Base-by-base conservation (phyloP, 2,329 filamentous ascomycete species). In the Bipolaris zeicola region DNA sequence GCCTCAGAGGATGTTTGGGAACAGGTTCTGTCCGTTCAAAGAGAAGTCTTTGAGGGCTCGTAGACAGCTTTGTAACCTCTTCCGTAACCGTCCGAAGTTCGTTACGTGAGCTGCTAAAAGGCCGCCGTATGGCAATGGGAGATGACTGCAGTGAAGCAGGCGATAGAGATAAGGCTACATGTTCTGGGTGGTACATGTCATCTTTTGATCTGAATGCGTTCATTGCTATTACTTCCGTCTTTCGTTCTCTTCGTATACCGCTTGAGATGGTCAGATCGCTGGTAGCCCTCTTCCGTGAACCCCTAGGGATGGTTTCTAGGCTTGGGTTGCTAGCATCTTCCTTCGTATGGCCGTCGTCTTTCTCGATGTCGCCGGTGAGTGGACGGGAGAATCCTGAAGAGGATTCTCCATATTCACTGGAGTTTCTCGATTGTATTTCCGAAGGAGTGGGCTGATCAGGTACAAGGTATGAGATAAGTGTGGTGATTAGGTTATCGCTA, bases 41-140 rank as follows among this genome's bases (percentile, higher is more conserved):
- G 2, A 67, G 47, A 8, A 31, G 28, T 10, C 28, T 36, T 16
- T 16, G 22, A 26, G 24, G 26, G 22, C 46, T 51, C 33, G 36
- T 58, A n/a, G 52, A 56, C 20, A 58, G 38, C 3, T 55, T 54
- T 7, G 45, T n/a, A 6, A 45, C 50, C 31, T 63, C 57, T 28
- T 60, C 56, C 26, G 53, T 56, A 2, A 14, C 49, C n/a, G 55
- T 63, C 14, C 36, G 47, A 2, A 50, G 26, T 13, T 63, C 57
- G 5, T 58, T 20, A 18, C 31, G 38, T 8, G 61, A 52, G 16
- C 43, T 65, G 50, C 63, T 66, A 6, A 48, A 59, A 20, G 60
- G 57, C 4, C 52, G 57, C 37, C 54, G 42, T 14, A 48, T 22
- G n/a, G 36, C 36, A 18, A 44, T 46, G 11, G 26, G 48, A 28